phyloP scores from a whole-genome alignment of 2,329 filamentous ascomycete species.

The Aspergillus thermomutatus region DNA sequence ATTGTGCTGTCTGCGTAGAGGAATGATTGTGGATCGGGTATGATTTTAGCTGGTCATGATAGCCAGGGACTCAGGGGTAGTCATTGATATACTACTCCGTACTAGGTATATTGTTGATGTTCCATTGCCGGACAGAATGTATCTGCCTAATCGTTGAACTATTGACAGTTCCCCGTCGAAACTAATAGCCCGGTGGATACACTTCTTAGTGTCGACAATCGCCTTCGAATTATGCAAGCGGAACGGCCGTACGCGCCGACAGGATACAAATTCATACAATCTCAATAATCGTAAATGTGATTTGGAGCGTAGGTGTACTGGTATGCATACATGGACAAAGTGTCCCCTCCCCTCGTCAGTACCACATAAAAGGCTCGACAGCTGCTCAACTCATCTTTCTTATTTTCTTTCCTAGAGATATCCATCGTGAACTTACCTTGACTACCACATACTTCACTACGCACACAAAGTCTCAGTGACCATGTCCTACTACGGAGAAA shows the following conservation, averaged over 20 bases:
- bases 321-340: not conserved
- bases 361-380: not conserved
- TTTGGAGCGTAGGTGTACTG: not conserved
- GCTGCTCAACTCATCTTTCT: not conserved
- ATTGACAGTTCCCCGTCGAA: constrained; percentile 13
- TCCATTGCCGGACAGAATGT: constrained; percentile 5
- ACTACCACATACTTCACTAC: not conserved
- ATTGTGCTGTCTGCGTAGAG: not conserved
- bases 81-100: not conserved
- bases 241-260: not conserved
- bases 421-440: not conserved
- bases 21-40: not conserved
- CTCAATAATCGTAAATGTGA: not conserved
- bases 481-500: constrained; percentile 16
- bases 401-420: not conserved
- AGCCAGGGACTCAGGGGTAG: not conserved
- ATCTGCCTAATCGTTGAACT: constrained; percentile 19
- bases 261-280: not conserved
- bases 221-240: not conserved
- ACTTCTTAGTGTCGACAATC: constrained; percentile 7
- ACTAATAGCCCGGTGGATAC: constrained; percentile 16
- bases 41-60: not conserved
- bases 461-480: not conserved
- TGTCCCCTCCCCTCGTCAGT: constrained; percentile 2
- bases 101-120: not conserved